Conservation (phyloP, 768 basidiomycete genomes). For the Omphalotus guepiniiformis region DNA sequence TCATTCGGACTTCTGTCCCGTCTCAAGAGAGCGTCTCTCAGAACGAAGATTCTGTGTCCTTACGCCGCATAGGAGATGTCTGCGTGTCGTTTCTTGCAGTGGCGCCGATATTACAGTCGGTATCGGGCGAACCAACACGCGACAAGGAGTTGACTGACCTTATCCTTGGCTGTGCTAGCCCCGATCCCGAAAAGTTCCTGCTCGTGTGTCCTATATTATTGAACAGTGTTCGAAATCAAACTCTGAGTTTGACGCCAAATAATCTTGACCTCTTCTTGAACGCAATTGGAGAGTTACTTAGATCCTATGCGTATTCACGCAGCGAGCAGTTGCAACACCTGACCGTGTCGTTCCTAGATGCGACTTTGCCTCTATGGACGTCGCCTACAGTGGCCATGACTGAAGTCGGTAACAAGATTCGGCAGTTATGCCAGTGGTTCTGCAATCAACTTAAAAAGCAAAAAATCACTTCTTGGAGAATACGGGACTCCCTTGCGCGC, state of each 20-base stretch:
- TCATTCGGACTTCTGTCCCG: conserved; percentile 43
- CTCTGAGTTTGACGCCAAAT: conserved; percentile 47
- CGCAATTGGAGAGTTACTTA: conserved; percentile 48
- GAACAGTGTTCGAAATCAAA: conserved; percentile 47
- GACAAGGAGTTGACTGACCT: conserved; percentile 58
- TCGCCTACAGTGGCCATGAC: conserved; percentile 22
- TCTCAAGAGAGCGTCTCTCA: neutral
- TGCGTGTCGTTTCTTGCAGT: conserved; percentile 60
- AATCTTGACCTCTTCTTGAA: conserved; percentile 52
- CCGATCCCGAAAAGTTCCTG: conserved; percentile 48
- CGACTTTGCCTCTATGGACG: conserved; percentile 60
- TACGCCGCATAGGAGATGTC: conserved; percentile 38
- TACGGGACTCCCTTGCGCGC: conserved; percentile 57
- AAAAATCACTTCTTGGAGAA: conserved; percentile 56
- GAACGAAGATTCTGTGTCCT: conserved; percentile 22
- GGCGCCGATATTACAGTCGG: conserved; percentile 59
- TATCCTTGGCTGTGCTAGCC: conserved; percentile 40
- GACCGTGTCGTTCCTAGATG: conserved; percentile 56
- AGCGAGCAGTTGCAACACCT: conserved; percentile 51
- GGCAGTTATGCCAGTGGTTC: conserved; percentile 52
- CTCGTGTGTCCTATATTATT: conserved; percentile 55
- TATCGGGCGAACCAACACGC: conserved; percentile 52
- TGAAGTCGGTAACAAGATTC: conserved; percentile 41
- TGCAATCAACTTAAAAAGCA: conserved; percentile 35
- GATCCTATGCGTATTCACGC: conserved; percentile 48